Percentiles rank a stretch among this genome's conserved stretches.
phyloP scores from a whole-genome alignment of 2,329 filamentous ascomycete genomes.

The Diatrype stigma region DNA sequence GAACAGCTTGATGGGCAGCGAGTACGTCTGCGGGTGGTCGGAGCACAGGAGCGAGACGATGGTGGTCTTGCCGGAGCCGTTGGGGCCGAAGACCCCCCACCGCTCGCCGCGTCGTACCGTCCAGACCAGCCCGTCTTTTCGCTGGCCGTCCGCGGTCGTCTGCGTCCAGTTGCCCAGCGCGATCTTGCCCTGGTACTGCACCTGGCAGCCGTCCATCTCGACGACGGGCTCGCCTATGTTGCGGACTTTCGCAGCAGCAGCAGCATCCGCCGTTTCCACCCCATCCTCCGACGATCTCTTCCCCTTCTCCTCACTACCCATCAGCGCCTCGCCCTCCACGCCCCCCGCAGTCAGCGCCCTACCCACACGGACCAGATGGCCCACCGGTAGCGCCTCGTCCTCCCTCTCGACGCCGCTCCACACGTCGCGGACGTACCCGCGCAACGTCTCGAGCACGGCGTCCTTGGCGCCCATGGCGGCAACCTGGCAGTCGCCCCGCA shows the following conservation, averaged over 20 bases:
- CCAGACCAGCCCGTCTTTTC: constrained; percentile 70
- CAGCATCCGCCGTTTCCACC: constrained; percentile 2
- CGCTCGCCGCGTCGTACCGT: constrained; percentile 76
- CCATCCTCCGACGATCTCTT: constrained; percentile 8
- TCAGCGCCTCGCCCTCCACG: constrained; percentile 32
- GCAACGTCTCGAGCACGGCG: constrained; percentile 53
- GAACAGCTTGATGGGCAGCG: constrained; percentile 81
- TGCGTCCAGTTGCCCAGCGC: constrained; percentile 80
- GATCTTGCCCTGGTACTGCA: constrained; percentile 73
- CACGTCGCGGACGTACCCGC: constrained; percentile 43
- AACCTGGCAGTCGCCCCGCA: constrained; percentile 64
- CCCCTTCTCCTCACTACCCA: constrained; percentile 24
- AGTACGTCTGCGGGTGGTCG: constrained; percentile 93
- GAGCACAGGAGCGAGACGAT: constrained; percentile 89
- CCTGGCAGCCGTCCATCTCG: constrained; percentile 80
- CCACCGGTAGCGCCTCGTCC: constrained; percentile 44
- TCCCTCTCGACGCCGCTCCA: constrained; percentile 39
- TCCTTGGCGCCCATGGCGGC: constrained; percentile 62
- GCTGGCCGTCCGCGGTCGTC: constrained; percentile 42
- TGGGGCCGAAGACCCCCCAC: constrained; percentile 90
- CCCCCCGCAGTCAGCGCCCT: constrained; percentile 39
- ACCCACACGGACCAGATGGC: constrained; percentile 47
- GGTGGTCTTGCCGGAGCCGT: constrained; percentile 94
- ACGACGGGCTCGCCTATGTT: constrained; percentile 65
- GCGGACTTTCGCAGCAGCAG: constrained; percentile 2